phyloP scores from a whole-genome alignment of 352 stramenopile genomes.

The Pythium dissimile region DNA sequence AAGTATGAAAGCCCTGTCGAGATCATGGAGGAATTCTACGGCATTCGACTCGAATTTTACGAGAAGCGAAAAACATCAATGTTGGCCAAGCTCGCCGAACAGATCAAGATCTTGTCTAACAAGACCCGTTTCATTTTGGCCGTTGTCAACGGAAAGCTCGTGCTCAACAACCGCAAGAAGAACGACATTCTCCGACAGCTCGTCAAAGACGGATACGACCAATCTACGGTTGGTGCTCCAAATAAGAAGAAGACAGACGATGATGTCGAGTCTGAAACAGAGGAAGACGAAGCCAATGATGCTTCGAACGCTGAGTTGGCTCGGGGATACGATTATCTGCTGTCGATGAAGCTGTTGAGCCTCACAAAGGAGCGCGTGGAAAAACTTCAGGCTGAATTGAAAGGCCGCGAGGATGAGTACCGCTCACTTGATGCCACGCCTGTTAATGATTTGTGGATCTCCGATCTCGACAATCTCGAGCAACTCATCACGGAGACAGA shows the following conservation, averaged over 20 bases:
- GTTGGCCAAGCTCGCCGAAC: constrained; percentile 86
- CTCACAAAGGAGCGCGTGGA: constrained; percentile 94
- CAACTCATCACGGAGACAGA: constrained; percentile 67
- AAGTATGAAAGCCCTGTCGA: constrained; percentile 92
- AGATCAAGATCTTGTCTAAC: constrained; percentile 91
- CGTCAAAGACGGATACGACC: constrained; percentile 86
- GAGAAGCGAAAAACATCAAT: constrained; percentile 88
- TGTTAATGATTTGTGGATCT: constrained; percentile 91
- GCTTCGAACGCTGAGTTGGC: constrained; percentile 24
- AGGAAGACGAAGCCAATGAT: constrained; percentile 52
- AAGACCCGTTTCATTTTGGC: constrained; percentile 95
- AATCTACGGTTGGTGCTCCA: constrained; percentile 26
- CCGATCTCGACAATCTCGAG: constrained; percentile 91
- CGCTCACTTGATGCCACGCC: constrained; percentile 69
- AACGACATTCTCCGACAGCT: constrained; percentile 90
- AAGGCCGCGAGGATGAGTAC: constrained; percentile 85
- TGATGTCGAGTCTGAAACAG: constrained; percentile 32
- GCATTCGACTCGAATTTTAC: constrained; percentile 91
- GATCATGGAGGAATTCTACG: constrained; percentile 95
- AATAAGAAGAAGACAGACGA: constrained; percentile 56
- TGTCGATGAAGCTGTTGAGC: constrained; percentile 94
- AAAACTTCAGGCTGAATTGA: constrained; percentile 85
- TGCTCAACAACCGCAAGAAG: constrained; percentile 95
- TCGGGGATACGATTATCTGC: constrained; percentile 92
- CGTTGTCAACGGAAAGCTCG: constrained; percentile 89